Percentiles rank a stretch among this genome's conserved stretches.
These are phyloP conservation scores for Metschnikowia sp. DNA, from an alignment of 805 yeast species.

Conservation along the genomic window DNA sequence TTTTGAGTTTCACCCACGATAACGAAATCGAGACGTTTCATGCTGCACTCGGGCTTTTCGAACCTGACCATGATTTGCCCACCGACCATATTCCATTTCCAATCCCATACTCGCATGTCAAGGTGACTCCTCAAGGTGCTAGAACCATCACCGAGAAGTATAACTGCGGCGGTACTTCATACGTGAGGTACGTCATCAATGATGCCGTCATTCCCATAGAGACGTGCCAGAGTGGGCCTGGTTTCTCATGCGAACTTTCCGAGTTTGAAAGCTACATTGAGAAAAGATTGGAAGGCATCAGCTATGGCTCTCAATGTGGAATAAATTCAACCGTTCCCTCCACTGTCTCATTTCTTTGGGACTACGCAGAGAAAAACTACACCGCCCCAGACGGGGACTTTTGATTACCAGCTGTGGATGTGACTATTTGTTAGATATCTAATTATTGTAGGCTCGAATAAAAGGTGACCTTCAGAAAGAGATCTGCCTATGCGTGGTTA, in stretches of 20 bases:
- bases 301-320: constrained; percentile 28
- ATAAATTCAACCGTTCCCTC: constrained; percentile 21
- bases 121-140: constrained; percentile 40
- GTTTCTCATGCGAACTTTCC: constrained; percentile 38
- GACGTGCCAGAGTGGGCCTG: constrained; percentile 37
- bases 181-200: constrained; percentile 38
- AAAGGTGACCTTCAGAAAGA: too few species aligned
- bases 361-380: constrained; percentile 25
- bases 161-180: constrained; percentile 27
- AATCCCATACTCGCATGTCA: constrained; percentile 42
- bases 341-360: constrained; percentile 41
- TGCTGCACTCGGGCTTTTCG: constrained; percentile 60
- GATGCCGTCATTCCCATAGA: constrained; percentile 39
- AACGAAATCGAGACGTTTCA: constrained; percentile 58
- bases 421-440: too few species aligned
- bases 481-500: too few species aligned
- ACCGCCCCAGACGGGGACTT: constrained; percentile 21
- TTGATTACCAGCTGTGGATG: background rate
- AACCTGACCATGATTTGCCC: constrained; percentile 42
- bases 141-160: constrained; percentile 37
- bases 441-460: too few species aligned
- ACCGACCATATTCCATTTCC: constrained; percentile 45
- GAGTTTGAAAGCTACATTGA: constrained; percentile 31
- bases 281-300: constrained; percentile 24
- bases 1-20: constrained; percentile 75